A percentile compares a stretch with the other conserved stretches of the same genome.
phyloP scores from a whole-genome alignment of 139 green algal species.

The Yamagishiella unicocca region DNA sequence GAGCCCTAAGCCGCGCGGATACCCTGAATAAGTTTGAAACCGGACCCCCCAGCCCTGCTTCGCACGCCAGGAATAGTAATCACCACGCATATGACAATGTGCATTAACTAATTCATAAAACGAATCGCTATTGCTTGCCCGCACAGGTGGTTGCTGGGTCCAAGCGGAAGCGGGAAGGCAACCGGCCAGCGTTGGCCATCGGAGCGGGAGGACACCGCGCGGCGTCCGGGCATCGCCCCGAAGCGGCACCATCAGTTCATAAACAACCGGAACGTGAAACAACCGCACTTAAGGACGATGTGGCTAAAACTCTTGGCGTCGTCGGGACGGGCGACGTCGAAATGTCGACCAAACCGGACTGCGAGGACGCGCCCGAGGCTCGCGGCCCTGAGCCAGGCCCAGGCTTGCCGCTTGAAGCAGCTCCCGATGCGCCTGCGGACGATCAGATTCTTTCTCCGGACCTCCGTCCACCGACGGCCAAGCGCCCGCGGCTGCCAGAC shows the following conservation, averaged over 20 bases:
- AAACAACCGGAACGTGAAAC: background rate
- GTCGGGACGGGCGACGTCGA: background rate
- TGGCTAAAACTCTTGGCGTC: background rate
- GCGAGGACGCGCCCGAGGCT: background rate
- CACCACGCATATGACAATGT: too few relatives aligned
- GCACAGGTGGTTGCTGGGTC: background rate
- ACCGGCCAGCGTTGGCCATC: too few relatives aligned
- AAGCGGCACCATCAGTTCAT: background rate
- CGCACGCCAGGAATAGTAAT: background rate
- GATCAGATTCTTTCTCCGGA: conserved; percentile 1
- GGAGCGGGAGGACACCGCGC: background rate
- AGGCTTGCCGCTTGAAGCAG: background rate
- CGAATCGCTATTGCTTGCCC: too few relatives aligned
- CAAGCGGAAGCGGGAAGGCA: conserved; percentile 36
- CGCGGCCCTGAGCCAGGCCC: background rate
- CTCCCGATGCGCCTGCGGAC: background rate
- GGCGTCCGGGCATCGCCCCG: background rate
- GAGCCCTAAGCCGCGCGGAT: too few relatives aligned
- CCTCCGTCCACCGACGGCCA: background rate
- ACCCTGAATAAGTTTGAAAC: conserved; percentile 28
- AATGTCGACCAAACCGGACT: background rate
- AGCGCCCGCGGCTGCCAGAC: conserved; percentile 22
- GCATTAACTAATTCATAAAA: too few relatives aligned
- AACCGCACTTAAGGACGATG: background rate
- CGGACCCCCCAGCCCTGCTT: background rate